Evolutionary conservation across 164 flowering plant species (phyloP), one percentile per base, ranked within the genome.

Genomic region (Protea cynaroides): DNA sequence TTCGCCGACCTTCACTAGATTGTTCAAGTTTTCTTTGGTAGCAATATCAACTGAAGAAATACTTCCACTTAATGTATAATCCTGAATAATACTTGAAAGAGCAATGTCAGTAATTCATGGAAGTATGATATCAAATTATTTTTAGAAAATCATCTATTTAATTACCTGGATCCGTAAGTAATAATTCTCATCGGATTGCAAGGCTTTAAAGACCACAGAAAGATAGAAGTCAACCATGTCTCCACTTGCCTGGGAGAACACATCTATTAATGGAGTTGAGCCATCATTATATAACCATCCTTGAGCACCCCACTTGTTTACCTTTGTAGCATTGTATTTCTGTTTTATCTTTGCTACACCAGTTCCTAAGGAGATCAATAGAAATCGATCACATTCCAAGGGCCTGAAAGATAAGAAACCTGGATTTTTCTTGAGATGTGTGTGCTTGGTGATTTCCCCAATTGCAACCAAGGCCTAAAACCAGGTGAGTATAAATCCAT

Each of bases 361-460:
- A 8, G 87, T 80, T 15, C 93, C 93, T 0, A 87, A 1, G 1
- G 93, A 85, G 4, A 87, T 65, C 36, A 87, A 83, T 0, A 87
- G 75, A 47, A 73, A 77, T 25, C 82, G 68, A 0, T 62, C 67
- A 22, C 75, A 82, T 25, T 82, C 84, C 73, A 70, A 47, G 0
- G 84, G 78, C 64, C 74, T 71, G 0, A 83, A 61, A 2, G 77
- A 75, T 54, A 59, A 67, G 65, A 79, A 77, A 47, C 75, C 80
- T 6, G 77, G 80, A 47, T 79, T 78, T 52, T 65, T 36, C 24
- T 56, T 66, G 3, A 23, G 40, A 3, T n/a, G n/a, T n/a, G 75
- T 57, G 50, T 82, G 70, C 58, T 71, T 82, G 0, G 76, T 79
- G 51, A 85, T 81, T 69, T 85, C 87, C 0, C 77, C 58, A 0